Percentiles rank a stretch among this genome's conserved stretches.
phyloP scores from a whole-genome alignment of 2,329 filamentous ascomycete species.

The Orbilia quercus region DNA sequence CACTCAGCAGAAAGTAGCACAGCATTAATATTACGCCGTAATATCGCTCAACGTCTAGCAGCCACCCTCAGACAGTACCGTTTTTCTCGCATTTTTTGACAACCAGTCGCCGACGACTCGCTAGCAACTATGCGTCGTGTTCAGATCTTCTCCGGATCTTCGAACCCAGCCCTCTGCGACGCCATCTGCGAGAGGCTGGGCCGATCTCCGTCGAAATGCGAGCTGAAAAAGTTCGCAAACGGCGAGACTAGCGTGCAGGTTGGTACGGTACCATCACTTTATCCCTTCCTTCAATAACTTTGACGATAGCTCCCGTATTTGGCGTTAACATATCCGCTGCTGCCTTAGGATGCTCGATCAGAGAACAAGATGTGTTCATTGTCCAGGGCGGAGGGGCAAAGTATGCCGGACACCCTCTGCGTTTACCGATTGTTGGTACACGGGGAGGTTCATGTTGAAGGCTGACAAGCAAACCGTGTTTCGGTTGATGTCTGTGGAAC shows the following conservation, averaged over 20 bases:
- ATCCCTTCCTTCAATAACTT: background rate
- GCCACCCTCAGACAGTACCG: background rate
- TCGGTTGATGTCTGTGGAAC: conserved; percentile 62
- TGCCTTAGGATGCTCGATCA: conserved; percentile 71
- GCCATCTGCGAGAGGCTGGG: conserved; percentile 75
- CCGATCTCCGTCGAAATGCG: conserved; percentile 70
- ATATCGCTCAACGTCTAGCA: conserved; percentile 10
- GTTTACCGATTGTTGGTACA: conserved; percentile 38
- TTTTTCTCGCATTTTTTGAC: conserved; percentile 1
- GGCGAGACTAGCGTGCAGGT: conserved; percentile 77
- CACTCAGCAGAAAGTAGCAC: conserved; percentile 9
- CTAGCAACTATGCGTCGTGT: conserved; percentile 70
- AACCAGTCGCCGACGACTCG: background rate
- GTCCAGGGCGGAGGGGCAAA: conserved; percentile 94
- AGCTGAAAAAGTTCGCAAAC: conserved; percentile 75
- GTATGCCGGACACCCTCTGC: conserved; percentile 58
- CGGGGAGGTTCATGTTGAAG: conserved; percentile 41
- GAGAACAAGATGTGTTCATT: conserved; percentile 98
- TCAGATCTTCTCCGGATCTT: conserved; percentile 75
- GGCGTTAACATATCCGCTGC: background rate
- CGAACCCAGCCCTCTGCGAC: conserved; percentile 73
- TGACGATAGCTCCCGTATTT: background rate
- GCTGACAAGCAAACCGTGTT: conserved; percentile 53
- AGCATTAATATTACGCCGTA: conserved; percentile 17
- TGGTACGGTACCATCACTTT: conserved; percentile 64